phyloP scores from a whole-genome alignment of 352 stramenopile species.

The Globisporangium canariense region DNA sequence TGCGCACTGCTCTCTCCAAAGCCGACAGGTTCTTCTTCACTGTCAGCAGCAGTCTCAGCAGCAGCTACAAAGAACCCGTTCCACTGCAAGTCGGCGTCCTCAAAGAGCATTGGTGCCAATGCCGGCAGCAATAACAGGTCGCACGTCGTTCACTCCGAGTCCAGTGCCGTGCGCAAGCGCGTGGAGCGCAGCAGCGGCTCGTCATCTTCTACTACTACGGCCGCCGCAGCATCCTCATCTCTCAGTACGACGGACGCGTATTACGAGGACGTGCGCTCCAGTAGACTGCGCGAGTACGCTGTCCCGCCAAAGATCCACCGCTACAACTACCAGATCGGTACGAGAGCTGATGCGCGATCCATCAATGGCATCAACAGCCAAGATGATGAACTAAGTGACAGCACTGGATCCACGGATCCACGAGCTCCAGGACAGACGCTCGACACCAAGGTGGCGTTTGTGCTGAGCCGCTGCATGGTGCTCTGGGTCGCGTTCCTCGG shows the following conservation, averaged over 20 bases:
- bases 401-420: neutral
- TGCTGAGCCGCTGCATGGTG: conserved; percentile 24
- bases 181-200: conserved; percentile 13
- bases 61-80: conserved; percentile 13
- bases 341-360: neutral
- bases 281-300: conserved; percentile 13
- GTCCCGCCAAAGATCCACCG: conserved; percentile 16
- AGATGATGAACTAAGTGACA: neutral
- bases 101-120: neutral
- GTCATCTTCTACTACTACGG: neutral
- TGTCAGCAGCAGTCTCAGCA: neutral
- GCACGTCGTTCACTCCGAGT: conserved; percentile 8
- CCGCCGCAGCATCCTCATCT: neutral
- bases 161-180: conserved; percentile 8
- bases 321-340: neutral
- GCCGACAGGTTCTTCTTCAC: neutral
- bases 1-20: conserved; percentile 14
- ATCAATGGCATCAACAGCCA: neutral
- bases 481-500: conserved; percentile 32
- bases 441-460: conserved; percentile 15
- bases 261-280: conserved; percentile 13
- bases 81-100: neutral
- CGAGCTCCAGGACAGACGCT: conserved; percentile 13
- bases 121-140: neutral
- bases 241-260: neutral